Percentiles rank a stretch among this genome's conserved stretches.
Conservation (phyloP, 2,329 filamentous ascomycete species). For the Daldinia sp. region DNA sequence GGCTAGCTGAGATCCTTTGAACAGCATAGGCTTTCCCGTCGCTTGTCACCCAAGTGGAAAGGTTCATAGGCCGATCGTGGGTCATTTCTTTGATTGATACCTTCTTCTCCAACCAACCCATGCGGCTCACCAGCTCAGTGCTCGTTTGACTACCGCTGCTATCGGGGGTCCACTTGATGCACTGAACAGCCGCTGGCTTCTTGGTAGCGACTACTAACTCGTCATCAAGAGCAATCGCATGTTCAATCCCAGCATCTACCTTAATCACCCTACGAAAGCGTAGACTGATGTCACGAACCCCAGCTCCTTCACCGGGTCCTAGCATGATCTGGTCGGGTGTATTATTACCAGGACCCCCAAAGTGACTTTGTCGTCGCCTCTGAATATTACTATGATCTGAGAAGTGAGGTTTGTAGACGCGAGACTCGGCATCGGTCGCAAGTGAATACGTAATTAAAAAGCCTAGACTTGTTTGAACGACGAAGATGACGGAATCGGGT, state of each 20-base stretch:
- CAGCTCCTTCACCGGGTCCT: conserved; percentile 84
- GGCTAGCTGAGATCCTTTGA: conserved; percentile 70
- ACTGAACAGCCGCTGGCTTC: conserved; percentile 95
- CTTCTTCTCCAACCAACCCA: conserved; percentile 87
- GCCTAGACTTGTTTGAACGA: conserved; percentile 86
- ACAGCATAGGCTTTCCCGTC: conserved; percentile 93
- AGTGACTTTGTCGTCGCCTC: conserved; percentile 70
- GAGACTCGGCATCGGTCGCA: conserved; percentile 82
- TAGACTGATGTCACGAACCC: conserved; percentile 87
- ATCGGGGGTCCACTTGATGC: conserved; percentile 93
- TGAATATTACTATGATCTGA: conserved; percentile 74
- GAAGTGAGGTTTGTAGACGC: conserved; percentile 88
- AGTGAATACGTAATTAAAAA: conserved; percentile 96
- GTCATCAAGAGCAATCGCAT: conserved; percentile 88
- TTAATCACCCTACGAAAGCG: conserved; percentile 98
- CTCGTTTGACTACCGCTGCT: conserved; percentile 84
- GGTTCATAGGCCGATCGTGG: conserved; percentile 94
- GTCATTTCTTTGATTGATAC: conserved; percentile 84
- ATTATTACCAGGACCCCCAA: conserved; percentile 66
- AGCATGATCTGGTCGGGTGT: conserved; percentile 73
- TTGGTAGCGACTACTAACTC: conserved; percentile 91
- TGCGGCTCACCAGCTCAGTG: conserved; percentile 88
- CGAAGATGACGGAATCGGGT: conserved; percentile 91
- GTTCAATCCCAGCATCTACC: conserved; percentile 93
- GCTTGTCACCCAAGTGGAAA: conserved; percentile 90